A percentile compares a stretch with the other conserved stretches of the same genome.
Conservation (phyloP, 306 rosid genomes). For the Pyrus bretschneideri region DNA sequence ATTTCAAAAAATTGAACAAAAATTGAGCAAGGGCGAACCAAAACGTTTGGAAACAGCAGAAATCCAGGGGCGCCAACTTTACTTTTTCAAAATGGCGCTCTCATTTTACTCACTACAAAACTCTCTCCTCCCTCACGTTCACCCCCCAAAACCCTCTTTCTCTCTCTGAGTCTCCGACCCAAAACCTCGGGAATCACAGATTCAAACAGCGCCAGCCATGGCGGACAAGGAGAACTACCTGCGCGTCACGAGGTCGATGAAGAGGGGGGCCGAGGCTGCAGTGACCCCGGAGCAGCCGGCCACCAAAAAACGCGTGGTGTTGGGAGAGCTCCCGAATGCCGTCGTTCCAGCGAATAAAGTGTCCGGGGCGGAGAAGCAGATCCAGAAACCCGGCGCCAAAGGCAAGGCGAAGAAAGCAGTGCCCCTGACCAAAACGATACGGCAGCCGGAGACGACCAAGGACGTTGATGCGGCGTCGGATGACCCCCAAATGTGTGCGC, state of each 20-base stretch:
- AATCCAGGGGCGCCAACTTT: background rate
- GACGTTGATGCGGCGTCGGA: conserved; percentile 2
- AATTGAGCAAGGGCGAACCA: background rate
- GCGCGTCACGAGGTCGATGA: conserved; percentile 24
- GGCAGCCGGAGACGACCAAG: background rate
- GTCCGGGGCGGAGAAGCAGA: background rate
- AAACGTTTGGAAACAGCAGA: background rate
- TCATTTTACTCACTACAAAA: background rate
- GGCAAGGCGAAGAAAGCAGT: conserved; percentile 6
- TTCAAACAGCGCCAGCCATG: conserved; percentile 1
- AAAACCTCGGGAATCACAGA: background rate
- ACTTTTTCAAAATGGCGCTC: conserved; percentile 13
- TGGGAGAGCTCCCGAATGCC: conserved; percentile 40
- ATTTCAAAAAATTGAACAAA: conserved; percentile 3
- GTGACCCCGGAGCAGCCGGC: background rate
- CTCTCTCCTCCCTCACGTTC: background rate
- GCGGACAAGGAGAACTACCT: conserved; percentile 13
- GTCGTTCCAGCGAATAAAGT: background rate
- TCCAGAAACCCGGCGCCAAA: conserved; percentile 13
- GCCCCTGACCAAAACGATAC: background rate
- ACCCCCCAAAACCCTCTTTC: background rate
- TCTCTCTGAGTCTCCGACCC: background rate
- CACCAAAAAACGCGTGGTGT: conserved; percentile 44
- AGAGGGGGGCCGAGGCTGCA: conserved; percentile 15
- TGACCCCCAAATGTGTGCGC: conserved; percentile 52